A percentile compares a stretch with the other conserved stretches of the same genome.
These are phyloP conservation scores for Phytophthora rubi DNA, from an alignment of 352 stramenopile genomes.

Conservation along the genomic window DNA sequence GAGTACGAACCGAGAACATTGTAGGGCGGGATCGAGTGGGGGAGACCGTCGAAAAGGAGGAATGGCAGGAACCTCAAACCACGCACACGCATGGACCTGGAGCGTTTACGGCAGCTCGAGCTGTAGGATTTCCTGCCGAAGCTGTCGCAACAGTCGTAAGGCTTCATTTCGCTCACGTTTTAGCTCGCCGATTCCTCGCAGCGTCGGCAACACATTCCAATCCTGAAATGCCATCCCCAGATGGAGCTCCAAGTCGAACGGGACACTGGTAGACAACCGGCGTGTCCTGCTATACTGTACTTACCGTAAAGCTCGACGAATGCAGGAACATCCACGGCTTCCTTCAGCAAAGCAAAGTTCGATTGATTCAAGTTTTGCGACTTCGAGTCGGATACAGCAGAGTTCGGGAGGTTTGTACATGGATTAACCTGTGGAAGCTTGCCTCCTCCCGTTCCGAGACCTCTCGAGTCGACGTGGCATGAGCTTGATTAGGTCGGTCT, in stretches of 20 bases:
- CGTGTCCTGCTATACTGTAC: conserved; percentile 12
- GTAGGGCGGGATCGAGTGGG: conserved; percentile 5
- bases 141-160: conserved; percentile 18
- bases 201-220: conserved; percentile 25
- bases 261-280: conserved; percentile 30
- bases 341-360: neutral
- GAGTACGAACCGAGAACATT: conserved; percentile 31
- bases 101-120: conserved; percentile 17
- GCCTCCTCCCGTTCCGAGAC: neutral
- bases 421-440: too few species aligned
- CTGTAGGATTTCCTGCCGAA: conserved; percentile 16
- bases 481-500: conserved; percentile 1
- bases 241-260: conserved; percentile 22
- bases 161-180: neutral
- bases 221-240: conserved; percentile 29
- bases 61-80: conserved; percentile 13
- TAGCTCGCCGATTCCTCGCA: conserved; percentile 1
- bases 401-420: neutral
- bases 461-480: neutral
- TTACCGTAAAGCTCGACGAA: too few species aligned
- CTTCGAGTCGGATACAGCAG: neutral
- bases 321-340: neutral
- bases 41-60: conserved; percentile 26
- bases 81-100: too few species aligned
- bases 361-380: neutral